phyloP scores from a whole-genome alignment of 257 asterid species.

The Perilla frutescens region DNA sequence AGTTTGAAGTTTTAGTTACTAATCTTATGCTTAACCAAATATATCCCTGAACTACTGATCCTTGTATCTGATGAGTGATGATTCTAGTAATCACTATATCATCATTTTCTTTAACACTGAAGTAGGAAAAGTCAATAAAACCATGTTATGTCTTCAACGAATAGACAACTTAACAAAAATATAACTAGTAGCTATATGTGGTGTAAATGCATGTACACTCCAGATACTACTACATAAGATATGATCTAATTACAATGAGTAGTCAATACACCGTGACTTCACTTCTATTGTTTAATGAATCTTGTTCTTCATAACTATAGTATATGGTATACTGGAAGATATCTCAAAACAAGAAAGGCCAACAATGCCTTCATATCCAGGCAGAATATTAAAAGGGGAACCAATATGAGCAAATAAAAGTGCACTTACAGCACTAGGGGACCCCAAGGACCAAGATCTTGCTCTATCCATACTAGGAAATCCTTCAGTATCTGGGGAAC shows the following conservation, averaged over 20 bases:
- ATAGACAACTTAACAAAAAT: background rate
- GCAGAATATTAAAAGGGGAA: background rate
- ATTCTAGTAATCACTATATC: background rate
- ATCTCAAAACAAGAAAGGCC: slow-evolving; percentile 14
- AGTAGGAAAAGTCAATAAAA: slow-evolving; percentile 5
- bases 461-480: slow-evolving; percentile 86
- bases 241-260: background rate
- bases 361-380: background rate
- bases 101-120: slow-evolving; percentile 15
- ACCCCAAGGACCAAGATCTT: slow-evolving; percentile 99
- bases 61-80: background rate
- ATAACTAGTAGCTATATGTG: background rate
- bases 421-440: slow-evolving; percentile 93
- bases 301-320: background rate
- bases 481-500: slow-evolving; percentile 78
- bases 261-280: background rate
- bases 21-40: background rate
- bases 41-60: background rate
- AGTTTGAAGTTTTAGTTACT: background rate
- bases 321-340: background rate
- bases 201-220: background rate
- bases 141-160: background rate
- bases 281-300: background rate
- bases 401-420: slow-evolving; percentile 25
- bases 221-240: background rate